Percentiles rank a stretch among this genome's conserved stretches.
Evolutionary conservation across 2,329 filamentous ascomycete genomes (phyloP).

Genomic region (Alternaria sp.): DNA sequence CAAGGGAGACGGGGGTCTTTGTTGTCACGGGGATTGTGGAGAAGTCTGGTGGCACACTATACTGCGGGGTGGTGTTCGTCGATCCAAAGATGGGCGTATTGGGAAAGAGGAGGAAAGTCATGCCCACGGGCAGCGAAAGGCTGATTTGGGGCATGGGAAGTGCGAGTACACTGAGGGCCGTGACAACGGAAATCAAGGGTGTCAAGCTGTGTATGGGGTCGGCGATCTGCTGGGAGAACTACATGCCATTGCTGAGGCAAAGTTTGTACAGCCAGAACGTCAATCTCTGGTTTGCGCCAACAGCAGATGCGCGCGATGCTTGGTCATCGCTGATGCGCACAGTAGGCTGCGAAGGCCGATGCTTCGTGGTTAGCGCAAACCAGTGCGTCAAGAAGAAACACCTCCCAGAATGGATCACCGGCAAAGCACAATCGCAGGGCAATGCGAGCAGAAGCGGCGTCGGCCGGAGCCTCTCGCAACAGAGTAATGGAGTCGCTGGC

Average conservation of each 20-base stretch:
- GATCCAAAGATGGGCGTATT: constrained; percentile 74
- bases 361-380: constrained; percentile 85
- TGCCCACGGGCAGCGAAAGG: constrained; percentile 86
- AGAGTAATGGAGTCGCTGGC: constrained; percentile 9
- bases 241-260: constrained; percentile 88
- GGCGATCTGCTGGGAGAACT: constrained; percentile 97
- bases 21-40: constrained; percentile 82
- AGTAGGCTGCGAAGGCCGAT: constrained; percentile 78
- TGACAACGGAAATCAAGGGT: constrained; percentile 79
- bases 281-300: constrained; percentile 89
- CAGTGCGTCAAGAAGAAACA: constrained; percentile 72
- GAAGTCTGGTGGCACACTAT: constrained; percentile 78
- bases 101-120: constrained; percentile 89
- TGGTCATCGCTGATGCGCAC: constrained; percentile 87
- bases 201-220: constrained; percentile 80
- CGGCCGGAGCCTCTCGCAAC: constrained; percentile 3
- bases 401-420: constrained; percentile 63
- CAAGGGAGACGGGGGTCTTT: constrained; percentile 80
- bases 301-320: constrained; percentile 81
- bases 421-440: constrained; percentile 4
- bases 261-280: constrained; percentile 87
- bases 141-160: constrained; percentile 89
- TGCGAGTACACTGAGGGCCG: constrained; percentile 76
- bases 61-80: constrained; percentile 83
- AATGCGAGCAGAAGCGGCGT: constrained; percentile 6